Base-by-base conservation (phyloP, 306 rosid species). In the Quercus engelmannii region DNA sequence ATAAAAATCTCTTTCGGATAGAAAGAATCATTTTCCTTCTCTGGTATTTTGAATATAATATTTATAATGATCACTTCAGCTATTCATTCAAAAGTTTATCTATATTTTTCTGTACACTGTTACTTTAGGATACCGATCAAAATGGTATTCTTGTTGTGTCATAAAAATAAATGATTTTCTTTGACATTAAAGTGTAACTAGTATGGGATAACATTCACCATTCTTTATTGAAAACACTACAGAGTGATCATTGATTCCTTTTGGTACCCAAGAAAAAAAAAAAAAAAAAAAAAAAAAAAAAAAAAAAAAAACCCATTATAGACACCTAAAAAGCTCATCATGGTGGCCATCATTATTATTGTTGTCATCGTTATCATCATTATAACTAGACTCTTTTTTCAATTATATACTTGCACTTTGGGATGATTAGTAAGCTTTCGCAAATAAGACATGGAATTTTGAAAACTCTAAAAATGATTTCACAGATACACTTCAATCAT, bases 31-130 rank as follows among this genome's bases (percentile, higher is more conserved):
- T 38, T 38, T 38, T 38, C 74, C 41, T 70, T 71, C 7, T 70
- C 73, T 69, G 76, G 65, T 86, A 25, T 85, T 68, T 55, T 25
- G 25, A 57, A 28, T 11, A 41, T 56, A 15, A 28, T 6, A 14
- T 23, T 26, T 41, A 41, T 41, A 7, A 62, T 6, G 15, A 62
- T 17, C 38, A 12, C 19, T 62, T 62, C 38, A 26, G 38, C 28
- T 62, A 1, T 12, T 13, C 35, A 13, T 14, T 62, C 35, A 31
- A 31, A 65, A 31, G 71, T n/a, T 4, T 30, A 15, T 65, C 20
- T 15, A 31, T 31, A 15, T 28, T 64, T 7, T 28, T 65, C 72
- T 33, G 21, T 68, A 4, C 21, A 4, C 51, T 14, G 2, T 10
- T 64, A 65, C 71, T 15, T 4, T 49, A 14, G 51, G 19, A 67